These are phyloP conservation scores for Exophiala phaeomuriformis DNA, from an alignment of 2,329 filamentous ascomycete species.

Conservation along the genomic window DNA sequence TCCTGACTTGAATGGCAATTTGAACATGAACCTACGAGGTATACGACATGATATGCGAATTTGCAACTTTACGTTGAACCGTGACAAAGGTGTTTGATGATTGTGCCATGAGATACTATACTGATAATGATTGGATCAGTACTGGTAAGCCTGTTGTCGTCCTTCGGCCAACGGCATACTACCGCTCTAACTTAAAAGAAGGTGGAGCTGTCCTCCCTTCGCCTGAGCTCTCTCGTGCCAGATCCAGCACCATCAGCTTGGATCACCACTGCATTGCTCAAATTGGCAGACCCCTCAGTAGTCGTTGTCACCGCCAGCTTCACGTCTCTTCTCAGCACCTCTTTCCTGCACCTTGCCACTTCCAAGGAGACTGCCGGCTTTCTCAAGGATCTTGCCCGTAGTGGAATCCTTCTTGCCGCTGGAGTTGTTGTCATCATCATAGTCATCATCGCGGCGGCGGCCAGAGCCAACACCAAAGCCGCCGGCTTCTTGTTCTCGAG, in stretches of 20 bases:
- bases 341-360: conserved; percentile 26
- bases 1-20: too few relatives aligned
- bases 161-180: too few relatives aligned
- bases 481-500: conserved; percentile 14
- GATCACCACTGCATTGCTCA: background rate
- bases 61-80: too few relatives aligned
- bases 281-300: background rate
- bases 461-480: conserved; percentile 22
- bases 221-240: too few relatives aligned
- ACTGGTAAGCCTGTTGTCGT: too few relatives aligned
- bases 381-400: conserved; percentile 29
- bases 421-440: conserved; percentile 14
- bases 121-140: too few relatives aligned
- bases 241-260: background rate
- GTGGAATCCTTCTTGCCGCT: conserved; percentile 26
- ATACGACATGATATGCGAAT: too few relatives aligned
- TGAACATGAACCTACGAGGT: too few relatives aligned
- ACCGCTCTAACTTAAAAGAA: too few relatives aligned
- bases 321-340: conserved; percentile 27
- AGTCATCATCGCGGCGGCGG: conserved; percentile 13
- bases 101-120: too few relatives aligned
- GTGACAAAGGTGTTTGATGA: too few relatives aligned
- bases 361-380: conserved; percentile 27
- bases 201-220: too few relatives aligned
- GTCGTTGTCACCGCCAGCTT: conserved; percentile 22